Evolutionary conservation across 2,329 filamentous ascomycete genomes (phyloP), one percentile per base, ranked within the genome.

Genomic region (Myriosclerotinia duriaeana): DNA sequence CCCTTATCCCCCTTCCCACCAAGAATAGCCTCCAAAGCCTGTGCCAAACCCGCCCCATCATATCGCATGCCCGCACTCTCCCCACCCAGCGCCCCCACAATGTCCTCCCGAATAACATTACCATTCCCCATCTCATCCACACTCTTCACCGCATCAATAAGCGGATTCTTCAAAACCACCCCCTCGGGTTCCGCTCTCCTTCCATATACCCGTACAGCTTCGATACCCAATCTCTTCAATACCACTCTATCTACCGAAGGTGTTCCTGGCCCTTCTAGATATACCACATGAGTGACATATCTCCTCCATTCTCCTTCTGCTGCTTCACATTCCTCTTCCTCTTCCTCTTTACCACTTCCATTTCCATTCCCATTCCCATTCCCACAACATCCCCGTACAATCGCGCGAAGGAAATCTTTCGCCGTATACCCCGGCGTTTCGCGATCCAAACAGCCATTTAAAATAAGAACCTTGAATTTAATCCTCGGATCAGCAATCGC

Each of bases 241-340:
- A 83, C 83, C 7, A 83, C 83, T 60, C 82, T 86, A 72, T 96
- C 87, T 1, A 97, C 89, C 4, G 76, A 79, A 0, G 93, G 93
- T 30, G 89, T 87, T 0, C 84, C 85, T 0, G 86, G 83, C 0
- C 88, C 89, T 53, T 93, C 90, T 0, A 97, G 79, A 74, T 96
- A 90, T 8, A 97, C 82, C 17, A 97, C 77, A 76, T 97, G 93
- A 8, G 90, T 96, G 4, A 97, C 88, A 73, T 95, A 97, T 3
- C 80, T 81, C 36, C 78, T 82, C 73, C 87, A 90, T 7, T 87
- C 84, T 0, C 80, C 74, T 40, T 74, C 71, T 17, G n/a, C 22
- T 22, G 53, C 26, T 8, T 38, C 34, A 22, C 40, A 20, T 20
- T 20, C n/a, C 11, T 50, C 2, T 22, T 50, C 44, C 9, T 58